Conservation (phyloP, 768 basidiomycete genomes). For the Lactarius hatsudake region DNA sequence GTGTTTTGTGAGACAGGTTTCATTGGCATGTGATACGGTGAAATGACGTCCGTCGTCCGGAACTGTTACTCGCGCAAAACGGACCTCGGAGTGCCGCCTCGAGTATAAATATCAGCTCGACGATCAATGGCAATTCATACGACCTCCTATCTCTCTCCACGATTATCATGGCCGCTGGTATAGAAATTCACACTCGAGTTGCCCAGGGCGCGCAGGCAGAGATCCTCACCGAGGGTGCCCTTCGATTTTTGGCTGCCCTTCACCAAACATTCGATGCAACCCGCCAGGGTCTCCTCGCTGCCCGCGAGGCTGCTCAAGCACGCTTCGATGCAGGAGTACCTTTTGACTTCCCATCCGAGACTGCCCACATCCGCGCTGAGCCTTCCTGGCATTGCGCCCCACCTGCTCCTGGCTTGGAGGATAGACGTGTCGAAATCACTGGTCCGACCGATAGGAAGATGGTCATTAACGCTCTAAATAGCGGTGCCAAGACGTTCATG, state of each 20-base stretch:
- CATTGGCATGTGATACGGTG: no score
- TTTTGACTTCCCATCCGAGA: constrained; percentile 88
- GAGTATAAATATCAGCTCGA: constrained; percentile 35
- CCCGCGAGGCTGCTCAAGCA: constrained; percentile 76
- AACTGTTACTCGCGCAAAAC: constrained; percentile 14
- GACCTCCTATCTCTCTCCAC: constrained; percentile 22
- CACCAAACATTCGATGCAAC: constrained; percentile 92
- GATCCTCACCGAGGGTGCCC: constrained; percentile 83
- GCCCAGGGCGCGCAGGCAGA: constrained; percentile 65
- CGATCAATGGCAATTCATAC: not conserved
- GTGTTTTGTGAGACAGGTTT: no score
- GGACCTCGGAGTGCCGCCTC: constrained; percentile 44
- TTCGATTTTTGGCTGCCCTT: constrained; percentile 87
- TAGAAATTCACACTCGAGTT: constrained; percentile 61
- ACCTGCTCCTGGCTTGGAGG: constrained; percentile 90
- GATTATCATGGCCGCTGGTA: constrained; percentile 53
- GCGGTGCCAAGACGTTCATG: constrained; percentile 98
- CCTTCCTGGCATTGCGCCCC: constrained; percentile 90
- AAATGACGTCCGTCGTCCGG: constrained; percentile 6
- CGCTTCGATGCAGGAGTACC: constrained; percentile 73
- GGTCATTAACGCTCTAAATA: constrained; percentile 97
- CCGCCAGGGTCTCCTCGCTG: constrained; percentile 76
- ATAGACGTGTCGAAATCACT: constrained; percentile 95
- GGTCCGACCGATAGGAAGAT: constrained; percentile 98
- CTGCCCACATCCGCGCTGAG: constrained; percentile 82